Evolutionary conservation across 148 eudicot species (phyloP), one percentile per base, ranked within the genome.

Genomic region (Drosera capensis): DNA sequence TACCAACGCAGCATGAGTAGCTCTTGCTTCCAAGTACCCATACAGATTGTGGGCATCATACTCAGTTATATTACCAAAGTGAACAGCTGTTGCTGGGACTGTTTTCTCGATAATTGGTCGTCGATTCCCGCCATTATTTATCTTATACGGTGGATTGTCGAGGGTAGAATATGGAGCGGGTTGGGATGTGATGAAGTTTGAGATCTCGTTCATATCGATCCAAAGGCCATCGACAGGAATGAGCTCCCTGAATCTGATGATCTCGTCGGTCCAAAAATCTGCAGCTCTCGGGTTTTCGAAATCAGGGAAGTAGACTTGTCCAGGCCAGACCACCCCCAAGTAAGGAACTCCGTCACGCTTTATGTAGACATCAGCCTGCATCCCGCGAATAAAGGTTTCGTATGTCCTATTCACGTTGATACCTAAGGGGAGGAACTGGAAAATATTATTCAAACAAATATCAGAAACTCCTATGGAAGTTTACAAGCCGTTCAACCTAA

Each of bases 241-340:
- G 47, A 49, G 45, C 2, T 46, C 57, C 2, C 56, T 29, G 13
- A 73, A 69, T 35, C 60, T 44, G 15, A 57, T 52, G 34, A 73
- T 69, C 58, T 73, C 75, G 24, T 73, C 63, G 17, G 46, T 38
- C 79, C 79, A 73, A 23, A 44, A 73, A 14, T 15, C 30, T 17
- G 37, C 54, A n/a, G 66, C 47, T 24, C 48, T 54, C 30, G 75
- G 79, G 25, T 69, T 53, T 3, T 68, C 20, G 51, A 73, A 69
- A 45, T 73, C 79, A 35, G 79, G 79, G 28, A 51, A 73, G 59
- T 65, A 59, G 9, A 66, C 69, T 1, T 54, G 64, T 28, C 79
- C 79, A 20, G 79, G 79, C 79, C 79, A 73, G 25, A 73, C 79
- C 3, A 40, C 14, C 5, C 68, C 79, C 9, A 51, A 61, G 62